Percentiles rank a stretch among this genome's conserved stretches.
Conservation (phyloP, 257 asterid species). For the Solanum ossicruentum region DNA sequence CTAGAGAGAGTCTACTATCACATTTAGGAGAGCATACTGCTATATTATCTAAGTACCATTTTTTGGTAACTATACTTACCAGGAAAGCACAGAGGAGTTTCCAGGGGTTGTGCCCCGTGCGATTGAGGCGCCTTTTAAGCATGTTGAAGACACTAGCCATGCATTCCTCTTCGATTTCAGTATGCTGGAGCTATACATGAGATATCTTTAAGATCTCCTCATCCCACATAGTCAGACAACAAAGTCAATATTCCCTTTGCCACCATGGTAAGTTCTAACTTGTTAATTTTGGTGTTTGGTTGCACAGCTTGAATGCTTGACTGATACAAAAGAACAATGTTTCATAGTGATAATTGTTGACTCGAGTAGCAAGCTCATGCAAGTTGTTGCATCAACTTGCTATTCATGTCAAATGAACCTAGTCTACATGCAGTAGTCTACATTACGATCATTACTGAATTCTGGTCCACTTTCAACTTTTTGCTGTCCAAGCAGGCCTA, state of each 20-base stretch:
- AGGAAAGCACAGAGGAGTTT: constrained; percentile 5
- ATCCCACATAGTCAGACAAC: neutral
- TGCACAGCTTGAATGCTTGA: neutral
- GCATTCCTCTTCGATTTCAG: neutral
- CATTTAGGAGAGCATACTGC: neutral
- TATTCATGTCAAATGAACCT: neutral
- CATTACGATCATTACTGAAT: neutral
- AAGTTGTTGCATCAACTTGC: neutral
- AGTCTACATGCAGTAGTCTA: neutral
- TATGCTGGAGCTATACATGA: constrained; percentile 6
- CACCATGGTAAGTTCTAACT: neutral
- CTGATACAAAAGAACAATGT: neutral
- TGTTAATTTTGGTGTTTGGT: neutral
- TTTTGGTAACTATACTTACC: neutral
- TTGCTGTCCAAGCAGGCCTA: no score
- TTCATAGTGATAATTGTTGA: neutral
- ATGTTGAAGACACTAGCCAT: constrained; percentile 2
- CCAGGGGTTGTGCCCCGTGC: constrained; percentile 7
- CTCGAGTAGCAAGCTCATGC: constrained; percentile 2
- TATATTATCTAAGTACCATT: neutral
- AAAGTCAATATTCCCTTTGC: neutral
- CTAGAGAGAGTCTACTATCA: neutral
- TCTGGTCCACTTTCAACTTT: neutral
- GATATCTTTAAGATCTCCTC: constrained; percentile 3
- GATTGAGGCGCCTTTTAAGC: constrained; percentile 6